Evolutionary conservation across 1,284 basidiomycete species (phyloP).

Genomic region (Amylostereum areolatum): DNA sequence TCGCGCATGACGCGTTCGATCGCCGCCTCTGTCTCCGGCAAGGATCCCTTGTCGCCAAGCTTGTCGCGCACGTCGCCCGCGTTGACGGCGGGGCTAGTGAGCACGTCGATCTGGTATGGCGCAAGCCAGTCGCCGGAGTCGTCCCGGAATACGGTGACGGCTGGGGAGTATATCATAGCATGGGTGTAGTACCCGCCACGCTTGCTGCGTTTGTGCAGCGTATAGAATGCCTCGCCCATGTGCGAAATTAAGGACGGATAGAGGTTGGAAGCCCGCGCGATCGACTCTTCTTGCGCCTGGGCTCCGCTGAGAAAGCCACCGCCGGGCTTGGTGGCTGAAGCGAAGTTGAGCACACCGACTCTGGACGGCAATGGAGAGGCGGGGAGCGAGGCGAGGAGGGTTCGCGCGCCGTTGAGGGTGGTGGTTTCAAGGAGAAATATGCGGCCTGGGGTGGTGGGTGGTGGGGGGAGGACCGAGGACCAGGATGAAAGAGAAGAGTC

Average conservation of each 20-base stretch:
- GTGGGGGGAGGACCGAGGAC: slow-evolving; percentile 17
- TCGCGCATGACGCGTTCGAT: slow-evolving; percentile 58
- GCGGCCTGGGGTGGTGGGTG: slow-evolving; percentile 12
- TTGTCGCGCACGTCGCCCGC: slow-evolving; percentile 48
- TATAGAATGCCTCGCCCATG: slow-evolving; percentile 50
- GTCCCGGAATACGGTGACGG: slow-evolving; percentile 48
- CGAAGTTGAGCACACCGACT: slow-evolving; percentile 64
- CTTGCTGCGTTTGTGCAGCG: slow-evolving; percentile 42
- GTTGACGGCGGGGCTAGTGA: slow-evolving; percentile 66
- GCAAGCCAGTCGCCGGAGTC: slow-evolving; percentile 48
- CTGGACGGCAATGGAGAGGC: slow-evolving; percentile 16
- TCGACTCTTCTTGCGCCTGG: slow-evolving; percentile 67
- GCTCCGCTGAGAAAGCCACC: slow-evolving; percentile 64
- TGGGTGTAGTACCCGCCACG: slow-evolving; percentile 56
- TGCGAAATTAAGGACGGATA: slow-evolving; percentile 52
- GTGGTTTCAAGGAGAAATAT: slow-evolving; percentile 45
- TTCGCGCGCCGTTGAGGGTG: slow-evolving; percentile 43
- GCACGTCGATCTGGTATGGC: slow-evolving; percentile 52
- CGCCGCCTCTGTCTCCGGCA: slow-evolving; percentile 35
- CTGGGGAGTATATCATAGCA: slow-evolving; percentile 63
- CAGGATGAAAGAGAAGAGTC: slow-evolving; percentile 33
- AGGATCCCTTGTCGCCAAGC: slow-evolving; percentile 24
- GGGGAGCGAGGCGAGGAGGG: slow-evolving; percentile 14
- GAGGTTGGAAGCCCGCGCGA: slow-evolving; percentile 62
- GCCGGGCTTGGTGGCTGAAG: slow-evolving; percentile 62